Evolutionary conservation across 2,329 filamentous ascomycete genomes (phyloP).

Genomic region (Stagonosporopsis tanaceti): DNA sequence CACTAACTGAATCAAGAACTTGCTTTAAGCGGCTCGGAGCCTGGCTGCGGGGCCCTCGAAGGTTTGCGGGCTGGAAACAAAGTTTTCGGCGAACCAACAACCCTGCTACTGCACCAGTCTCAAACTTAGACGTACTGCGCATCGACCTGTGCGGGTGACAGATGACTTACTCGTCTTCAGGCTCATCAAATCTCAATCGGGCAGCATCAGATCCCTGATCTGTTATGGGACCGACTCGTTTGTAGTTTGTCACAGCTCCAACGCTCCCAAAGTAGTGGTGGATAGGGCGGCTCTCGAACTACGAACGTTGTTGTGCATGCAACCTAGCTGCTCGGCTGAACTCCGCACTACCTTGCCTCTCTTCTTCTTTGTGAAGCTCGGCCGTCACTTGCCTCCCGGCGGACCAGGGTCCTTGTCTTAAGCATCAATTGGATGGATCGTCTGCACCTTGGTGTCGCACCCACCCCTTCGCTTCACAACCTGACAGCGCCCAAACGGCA

Average conservation of each 20-base stretch:
- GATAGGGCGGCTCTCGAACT: slow-evolving; percentile 34
- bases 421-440: slow-evolving; percentile 39
- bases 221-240: slow-evolving; percentile 9
- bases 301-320: slow-evolving; percentile 40
- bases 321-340: slow-evolving; percentile 41
- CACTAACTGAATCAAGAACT: slow-evolving; percentile 25
- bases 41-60: slow-evolving; percentile 35
- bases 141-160: slow-evolving; percentile 14
- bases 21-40: slow-evolving; percentile 36
- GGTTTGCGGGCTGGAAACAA: slow-evolving; percentile 45
- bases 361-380: slow-evolving; percentile 34
- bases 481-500: slow-evolving; percentile 51
- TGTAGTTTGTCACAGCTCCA: slow-evolving; percentile 28
- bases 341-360: slow-evolving; percentile 31
- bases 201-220: slow-evolving; percentile 32
- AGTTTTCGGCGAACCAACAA: slow-evolving; percentile 47
- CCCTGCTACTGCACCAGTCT: slow-evolving; percentile 50
- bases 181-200: slow-evolving; percentile 28
- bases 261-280: slow-evolving; percentile 33
- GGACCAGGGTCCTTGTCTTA: slow-evolving; percentile 38
- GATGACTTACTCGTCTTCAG: slow-evolving; percentile 42
- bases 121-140: slow-evolving; percentile 43
- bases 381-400: slow-evolving; percentile 39
- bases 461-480: slow-evolving; percentile 47
- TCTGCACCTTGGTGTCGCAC: slow-evolving; percentile 45